Evolutionary conservation across 1,284 basidiomycete species (phyloP), one percentile per base, ranked within the genome.

Genomic region (Termitomyces sp.): DNA sequence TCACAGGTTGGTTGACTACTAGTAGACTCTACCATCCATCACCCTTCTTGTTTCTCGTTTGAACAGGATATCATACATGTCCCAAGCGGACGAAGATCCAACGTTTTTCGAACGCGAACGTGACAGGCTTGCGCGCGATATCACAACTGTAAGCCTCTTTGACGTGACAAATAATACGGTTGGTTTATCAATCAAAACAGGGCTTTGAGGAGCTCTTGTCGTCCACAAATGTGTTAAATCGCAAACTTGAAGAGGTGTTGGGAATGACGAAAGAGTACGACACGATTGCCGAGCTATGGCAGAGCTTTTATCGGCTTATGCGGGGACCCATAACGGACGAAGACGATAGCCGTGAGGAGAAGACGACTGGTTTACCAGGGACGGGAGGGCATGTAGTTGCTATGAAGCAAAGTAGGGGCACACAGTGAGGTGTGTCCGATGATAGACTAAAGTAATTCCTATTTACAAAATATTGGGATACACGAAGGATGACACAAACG

Each of bases 221-320:
- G 1, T 83, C 88, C n/a, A 86, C 84, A 53, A 97, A 97, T 65
- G 80, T 81, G n/a, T 72, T 95, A 16, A 97, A 97, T 67, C 83
- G 94, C 53, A 94, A 93, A 64, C 76, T 97, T 3, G 94, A 97
- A 69, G 93, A 97, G 66, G 89, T 93, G 0, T 76, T 91, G 34
- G 88, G 88, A 8, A 95, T 97, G 77, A 93, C 94, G 4, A 86
- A 86, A 57, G 95, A 97, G 72, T 96, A 97, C 67, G 84, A 88
- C 50, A 93, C 90, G 0, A 93, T 97, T 46, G 89, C 93, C 1
- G 75, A 81, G 3, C 76, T 97, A 19, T 97, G 94, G 94, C 78
- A 85, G 45, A 83, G 79, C 53, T 93, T 94, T 62, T 84, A 91
- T 60, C 73, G 84, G 52, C 74, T 93, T 57, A 92, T 93, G 86